Conservation (phyloP, 2,329 filamentous ascomycete genomes). For the Sclerotinia trifoliorum region DNA sequence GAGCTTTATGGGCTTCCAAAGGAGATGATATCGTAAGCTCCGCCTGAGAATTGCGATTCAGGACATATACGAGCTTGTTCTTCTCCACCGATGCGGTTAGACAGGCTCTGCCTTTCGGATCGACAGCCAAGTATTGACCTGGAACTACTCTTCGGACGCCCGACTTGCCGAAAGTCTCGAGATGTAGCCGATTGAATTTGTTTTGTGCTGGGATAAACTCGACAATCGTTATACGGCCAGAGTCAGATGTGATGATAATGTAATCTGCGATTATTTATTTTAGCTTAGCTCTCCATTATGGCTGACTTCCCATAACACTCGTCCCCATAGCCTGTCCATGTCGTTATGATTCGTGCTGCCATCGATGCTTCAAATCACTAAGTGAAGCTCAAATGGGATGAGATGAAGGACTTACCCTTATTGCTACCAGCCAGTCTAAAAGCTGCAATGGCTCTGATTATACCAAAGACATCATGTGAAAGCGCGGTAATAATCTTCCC, state of each 20-base stretch:
- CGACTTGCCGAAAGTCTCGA: slow-evolving; percentile 98
- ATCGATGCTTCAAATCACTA: slow-evolving; percentile 69
- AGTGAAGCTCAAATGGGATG: slow-evolving; percentile 53
- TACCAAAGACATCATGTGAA: slow-evolving; percentile 93
- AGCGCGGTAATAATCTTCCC: slow-evolving; percentile 84
- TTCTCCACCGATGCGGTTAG: slow-evolving; percentile 94
- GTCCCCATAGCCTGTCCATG: slow-evolving; percentile 34
- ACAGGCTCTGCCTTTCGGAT: slow-evolving; percentile 93
- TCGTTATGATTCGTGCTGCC: slow-evolving; percentile 46
- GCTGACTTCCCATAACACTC: slow-evolving; percentile 25
- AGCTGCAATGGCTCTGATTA: slow-evolving; percentile 83
- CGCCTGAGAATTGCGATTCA: slow-evolving; percentile 92
- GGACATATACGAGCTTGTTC: slow-evolving; percentile 98
- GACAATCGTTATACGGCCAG: slow-evolving; percentile 88
- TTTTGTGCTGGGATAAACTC: slow-evolving; percentile 88
- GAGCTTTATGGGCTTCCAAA: slow-evolving; percentile 90
- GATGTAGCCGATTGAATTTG: slow-evolving; percentile 81
- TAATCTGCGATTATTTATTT: slow-evolving; percentile 64
- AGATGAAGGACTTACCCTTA: slow-evolving; percentile 73
- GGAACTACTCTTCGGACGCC: slow-evolving; percentile 90
- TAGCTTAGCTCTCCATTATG: slow-evolving; percentile 33
- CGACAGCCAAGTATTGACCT: slow-evolving; percentile 91
- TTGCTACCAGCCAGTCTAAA: slow-evolving; percentile 91
- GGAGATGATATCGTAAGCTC: slow-evolving; percentile 97
- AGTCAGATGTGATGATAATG: slow-evolving; percentile 92